Percentiles rank a stretch among this genome's conserved stretches.
phyloP scores from a whole-genome alignment of 78 protist species.

The Capsaspora owczarzaki region DNA sequence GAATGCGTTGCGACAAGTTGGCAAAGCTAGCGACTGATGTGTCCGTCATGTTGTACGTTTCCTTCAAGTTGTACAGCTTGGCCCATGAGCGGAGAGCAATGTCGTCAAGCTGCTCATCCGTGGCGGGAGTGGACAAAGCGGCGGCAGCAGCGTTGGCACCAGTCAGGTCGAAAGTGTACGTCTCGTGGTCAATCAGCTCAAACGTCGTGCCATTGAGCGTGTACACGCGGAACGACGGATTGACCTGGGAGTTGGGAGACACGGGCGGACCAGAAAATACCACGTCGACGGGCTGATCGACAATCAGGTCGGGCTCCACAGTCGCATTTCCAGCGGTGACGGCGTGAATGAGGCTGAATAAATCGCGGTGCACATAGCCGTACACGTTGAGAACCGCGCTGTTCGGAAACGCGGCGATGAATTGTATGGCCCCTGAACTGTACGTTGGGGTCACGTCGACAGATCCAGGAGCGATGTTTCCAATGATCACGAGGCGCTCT shows the following conservation, averaged over 20 bases:
- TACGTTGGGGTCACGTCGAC: not conserved
- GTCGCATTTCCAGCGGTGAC: not conserved
- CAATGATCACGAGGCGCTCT: not conserved
- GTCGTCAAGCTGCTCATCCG: no score
- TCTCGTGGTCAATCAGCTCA: not conserved
- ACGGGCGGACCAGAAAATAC: not conserved
- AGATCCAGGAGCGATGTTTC: not conserved
- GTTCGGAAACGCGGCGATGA: not conserved
- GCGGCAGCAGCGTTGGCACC: no score
- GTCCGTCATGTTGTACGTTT: no score
- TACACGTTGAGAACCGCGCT: not conserved
- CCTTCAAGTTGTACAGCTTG: no score
- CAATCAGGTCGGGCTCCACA: no score
- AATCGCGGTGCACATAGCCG: not conserved
- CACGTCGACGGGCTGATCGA: not conserved
- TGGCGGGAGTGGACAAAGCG: no score
- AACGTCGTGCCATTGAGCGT: not conserved
- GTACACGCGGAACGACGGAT: conserved; percentile 3
- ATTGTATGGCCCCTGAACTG: not conserved
- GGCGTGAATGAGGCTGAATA: not conserved
- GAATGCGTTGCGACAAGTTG: no score
- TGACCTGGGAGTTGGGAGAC: not conserved
- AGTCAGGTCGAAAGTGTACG: not conserved
- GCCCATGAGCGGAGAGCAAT: no score
- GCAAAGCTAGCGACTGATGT: no score